A percentile compares a stretch with the other conserved stretches of the same genome.
Evolutionary conservation across 768 basidiomycete genomes (phyloP).

Genomic region (Lentinula raphanica): DNA sequence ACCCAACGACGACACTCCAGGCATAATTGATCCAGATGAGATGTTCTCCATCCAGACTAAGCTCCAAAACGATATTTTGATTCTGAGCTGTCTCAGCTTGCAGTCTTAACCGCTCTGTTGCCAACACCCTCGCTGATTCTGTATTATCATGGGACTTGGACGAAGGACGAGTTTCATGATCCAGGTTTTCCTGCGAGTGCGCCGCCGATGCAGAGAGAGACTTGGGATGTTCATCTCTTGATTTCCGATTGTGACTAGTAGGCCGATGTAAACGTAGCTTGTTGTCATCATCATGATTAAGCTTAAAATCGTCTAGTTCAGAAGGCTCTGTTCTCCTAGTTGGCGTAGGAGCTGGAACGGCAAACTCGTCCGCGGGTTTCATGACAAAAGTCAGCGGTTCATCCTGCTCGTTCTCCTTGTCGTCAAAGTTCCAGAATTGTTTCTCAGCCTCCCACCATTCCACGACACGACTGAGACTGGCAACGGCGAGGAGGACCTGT

Average conservation of each 20-base stretch:
- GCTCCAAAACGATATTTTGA: conserved; percentile 93
- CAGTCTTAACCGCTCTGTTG: conserved; percentile 80
- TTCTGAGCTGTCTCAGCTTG: conserved; percentile 95
- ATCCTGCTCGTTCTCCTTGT: conserved; percentile 83
- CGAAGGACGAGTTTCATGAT: conserved; percentile 27
- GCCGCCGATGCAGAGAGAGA: conserved; percentile 30
- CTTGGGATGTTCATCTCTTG: conserved; percentile 56
- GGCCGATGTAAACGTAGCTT: conserved; percentile 45
- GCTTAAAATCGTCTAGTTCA: conserved; percentile 39
- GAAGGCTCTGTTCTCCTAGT: conserved; percentile 34
- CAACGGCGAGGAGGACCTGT: conserved; percentile 90
- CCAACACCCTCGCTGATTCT: conserved; percentile 79
- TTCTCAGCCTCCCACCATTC: conserved; percentile 99
- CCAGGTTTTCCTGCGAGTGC: conserved; percentile 23
- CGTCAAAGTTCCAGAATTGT: conserved; percentile 99
- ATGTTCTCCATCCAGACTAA: conserved; percentile 90
- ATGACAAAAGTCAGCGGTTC: conserved; percentile 92
- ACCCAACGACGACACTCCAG: conserved; percentile 91
- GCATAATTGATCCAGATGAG: conserved; percentile 96
- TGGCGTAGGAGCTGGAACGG: conserved; percentile 27
- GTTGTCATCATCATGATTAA: conserved; percentile 50
- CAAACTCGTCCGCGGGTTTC: conserved; percentile 71
- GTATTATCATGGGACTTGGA: conserved; percentile 51
- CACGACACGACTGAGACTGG: conserved; percentile 91
- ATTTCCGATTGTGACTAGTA: conserved; percentile 45